Evolutionary conservation across 371 early-diverging fungal genomes (phyloP).

Genomic region (Syncephalastrum racemosum): DNA sequence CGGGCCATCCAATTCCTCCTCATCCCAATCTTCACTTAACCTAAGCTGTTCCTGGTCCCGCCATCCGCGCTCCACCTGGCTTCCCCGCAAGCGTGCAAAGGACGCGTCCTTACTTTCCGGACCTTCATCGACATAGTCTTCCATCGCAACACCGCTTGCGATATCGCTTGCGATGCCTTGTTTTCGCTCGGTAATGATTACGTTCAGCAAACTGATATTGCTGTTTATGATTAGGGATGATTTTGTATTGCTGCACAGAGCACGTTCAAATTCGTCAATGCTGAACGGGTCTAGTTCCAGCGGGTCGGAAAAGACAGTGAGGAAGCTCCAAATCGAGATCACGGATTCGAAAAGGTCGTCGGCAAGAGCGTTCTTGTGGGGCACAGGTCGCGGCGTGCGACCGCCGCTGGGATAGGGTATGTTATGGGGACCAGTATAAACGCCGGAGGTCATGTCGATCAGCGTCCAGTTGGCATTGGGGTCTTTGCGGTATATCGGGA

Average conservation of each 20-base stretch:
- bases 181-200: conserved; percentile 47
- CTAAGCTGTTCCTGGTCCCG: conserved; percentile 34
- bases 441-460: conserved; percentile 40
- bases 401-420: conserved; percentile 50
- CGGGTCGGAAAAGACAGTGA: conserved; percentile 45
- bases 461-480: conserved; percentile 44
- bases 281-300: conserved; percentile 33
- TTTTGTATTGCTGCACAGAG: conserved; percentile 26
- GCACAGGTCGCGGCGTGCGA: conserved; percentile 31
- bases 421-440: conserved; percentile 11
- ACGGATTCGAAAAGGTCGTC: conserved; percentile 34
- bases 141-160: conserved; percentile 32
- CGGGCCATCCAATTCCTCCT: conserved; percentile 37
- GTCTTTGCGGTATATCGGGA: conserved; percentile 53
- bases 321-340: conserved; percentile 38
- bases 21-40: conserved; percentile 41
- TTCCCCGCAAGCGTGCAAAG: conserved; percentile 16
- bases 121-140: conserved; percentile 27
- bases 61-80: conserved; percentile 37
- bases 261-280: conserved; percentile 47
- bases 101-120: conserved; percentile 9
- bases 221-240: conserved; percentile 34
- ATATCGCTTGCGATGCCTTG: conserved; percentile 35
- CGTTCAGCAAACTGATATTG: conserved; percentile 36
- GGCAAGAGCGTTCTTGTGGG: conserved; percentile 23